Percentiles rank a stretch among this genome's conserved stretches.
These are phyloP conservation scores for Xylaria telfairii DNA, from an alignment of 495 filamentous ascomycete genomes.

Conservation along the genomic window DNA sequence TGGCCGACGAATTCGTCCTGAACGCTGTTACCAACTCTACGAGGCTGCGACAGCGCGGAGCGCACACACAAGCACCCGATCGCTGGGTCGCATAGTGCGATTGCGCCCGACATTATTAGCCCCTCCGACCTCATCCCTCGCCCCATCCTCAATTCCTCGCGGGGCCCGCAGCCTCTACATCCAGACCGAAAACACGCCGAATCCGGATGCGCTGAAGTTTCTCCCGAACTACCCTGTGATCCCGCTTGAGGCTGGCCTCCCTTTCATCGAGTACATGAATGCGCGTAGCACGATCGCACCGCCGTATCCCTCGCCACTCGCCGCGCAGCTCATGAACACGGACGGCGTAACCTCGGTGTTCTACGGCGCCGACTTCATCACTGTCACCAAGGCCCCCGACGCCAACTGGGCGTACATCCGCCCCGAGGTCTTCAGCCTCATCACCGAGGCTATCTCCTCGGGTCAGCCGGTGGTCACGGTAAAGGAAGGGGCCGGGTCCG, in stretches of 20 bases:
- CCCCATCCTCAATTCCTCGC: slow-evolving; percentile 27
- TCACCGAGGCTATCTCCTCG: slow-evolving; percentile 85
- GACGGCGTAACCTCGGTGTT: slow-evolving; percentile 95
- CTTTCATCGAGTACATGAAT: slow-evolving; percentile 89
- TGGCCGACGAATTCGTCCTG: slow-evolving; percentile 29
- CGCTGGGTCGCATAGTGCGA: slow-evolving; percentile 36
- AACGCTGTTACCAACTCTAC: slow-evolving; percentile 31
- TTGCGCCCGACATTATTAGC: slow-evolving; percentile 27
- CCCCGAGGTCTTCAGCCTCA: slow-evolving; percentile 92
- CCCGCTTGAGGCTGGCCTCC: slow-evolving; percentile 69
- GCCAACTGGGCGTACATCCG: slow-evolving; percentile 94
- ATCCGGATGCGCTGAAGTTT: slow-evolving; percentile 92
- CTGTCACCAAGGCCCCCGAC: slow-evolving; percentile 86
- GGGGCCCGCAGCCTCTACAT: slow-evolving; percentile 89
- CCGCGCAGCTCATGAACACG: slow-evolving; percentile 84
- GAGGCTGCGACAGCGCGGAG: slow-evolving; percentile 26
- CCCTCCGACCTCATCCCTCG: slow-evolving; percentile 23
- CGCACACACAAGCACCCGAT: slow-evolving; percentile 34
- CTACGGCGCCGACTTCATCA: slow-evolving; percentile 95
- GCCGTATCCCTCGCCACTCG: slow-evolving; percentile 91
- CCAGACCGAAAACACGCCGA: slow-evolving; percentile 93
- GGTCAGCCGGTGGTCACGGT: slow-evolving; percentile 81
- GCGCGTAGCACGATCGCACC: slow-evolving; percentile 87
- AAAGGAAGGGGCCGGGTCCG: slow-evolving; percentile 58
- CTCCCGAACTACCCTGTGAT: slow-evolving; percentile 84